Conservation (phyloP, 306 rosid genomes). For the Prunus mume region DNA sequence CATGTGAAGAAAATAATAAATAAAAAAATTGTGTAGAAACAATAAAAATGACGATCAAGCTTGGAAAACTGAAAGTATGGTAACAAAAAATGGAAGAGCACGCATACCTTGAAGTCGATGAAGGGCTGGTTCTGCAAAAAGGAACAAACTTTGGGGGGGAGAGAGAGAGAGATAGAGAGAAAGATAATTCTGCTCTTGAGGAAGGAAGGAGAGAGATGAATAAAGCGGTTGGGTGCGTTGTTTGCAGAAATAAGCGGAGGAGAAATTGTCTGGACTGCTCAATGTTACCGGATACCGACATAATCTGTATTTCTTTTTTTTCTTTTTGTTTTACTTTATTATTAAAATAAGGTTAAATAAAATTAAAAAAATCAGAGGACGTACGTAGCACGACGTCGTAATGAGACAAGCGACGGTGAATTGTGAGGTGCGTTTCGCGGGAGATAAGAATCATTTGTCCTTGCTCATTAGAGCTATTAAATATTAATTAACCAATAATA, state of each 20-base stretch:
- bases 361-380: no score
- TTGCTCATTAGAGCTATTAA: background rate
- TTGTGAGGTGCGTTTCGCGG: background rate
- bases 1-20: background rate
- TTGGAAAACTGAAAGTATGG: background rate
- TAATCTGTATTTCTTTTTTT: conserved; percentile 5
- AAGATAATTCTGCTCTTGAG: background rate
- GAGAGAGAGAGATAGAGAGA: conserved; percentile 13
- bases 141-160: conserved; percentile 12
- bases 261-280: conserved; percentile 41
- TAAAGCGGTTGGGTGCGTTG: conserved; percentile 48
- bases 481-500: background rate
- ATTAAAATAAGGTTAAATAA: background rate
- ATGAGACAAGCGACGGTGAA: no score
- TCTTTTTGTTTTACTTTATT: background rate
- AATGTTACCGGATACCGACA: conserved; percentile 56
- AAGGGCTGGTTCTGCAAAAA: conserved; percentile 28
- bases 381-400: background rate
- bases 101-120: conserved; percentile 36
- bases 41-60: conserved; percentile 1
- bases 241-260: conserved; percentile 40
- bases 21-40: background rate
- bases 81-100: background rate
- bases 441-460: background rate
- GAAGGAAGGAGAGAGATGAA: conserved; percentile 30